Evolutionary conservation across 495 filamentous ascomycete species (phyloP).

Genomic region (Lophiotrema nucula): DNA sequence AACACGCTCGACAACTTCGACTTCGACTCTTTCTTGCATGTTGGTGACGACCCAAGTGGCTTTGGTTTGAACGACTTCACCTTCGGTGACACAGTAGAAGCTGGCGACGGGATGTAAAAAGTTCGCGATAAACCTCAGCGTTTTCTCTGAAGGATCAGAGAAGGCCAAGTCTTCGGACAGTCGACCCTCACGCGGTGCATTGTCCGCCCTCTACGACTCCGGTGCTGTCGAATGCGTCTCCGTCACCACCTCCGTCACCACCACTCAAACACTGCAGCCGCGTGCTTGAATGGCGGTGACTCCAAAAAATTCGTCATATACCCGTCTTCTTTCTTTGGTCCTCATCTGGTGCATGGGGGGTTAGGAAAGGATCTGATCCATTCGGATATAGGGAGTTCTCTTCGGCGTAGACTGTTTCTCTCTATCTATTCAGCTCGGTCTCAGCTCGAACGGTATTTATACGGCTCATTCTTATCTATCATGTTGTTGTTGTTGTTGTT

Average conservation of each 20-base stretch:
- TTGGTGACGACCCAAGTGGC: conserved; percentile 48
- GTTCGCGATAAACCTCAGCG: neutral
- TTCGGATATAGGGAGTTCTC: no score
- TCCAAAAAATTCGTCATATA: neutral
- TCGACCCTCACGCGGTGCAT: no score
- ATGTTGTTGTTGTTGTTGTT: no score
- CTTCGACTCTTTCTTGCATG: conserved; percentile 87
- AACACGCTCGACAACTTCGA: conserved; percentile 91
- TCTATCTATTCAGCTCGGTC: no score
- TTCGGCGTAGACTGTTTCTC: no score
- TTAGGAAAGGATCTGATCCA: no score
- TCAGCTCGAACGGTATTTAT: no score
- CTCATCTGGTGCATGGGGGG: no score
- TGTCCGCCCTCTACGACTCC: no score
- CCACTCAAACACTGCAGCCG: neutral
- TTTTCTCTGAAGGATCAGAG: neutral
- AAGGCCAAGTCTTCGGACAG: neutral
- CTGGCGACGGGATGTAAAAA: conserved; percentile 23
- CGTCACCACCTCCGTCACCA: neutral
- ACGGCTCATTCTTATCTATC: no score
- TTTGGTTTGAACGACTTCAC: conserved; percentile 46
- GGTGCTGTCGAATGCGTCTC: neutral
- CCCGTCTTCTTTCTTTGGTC: neutral
- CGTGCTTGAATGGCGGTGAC: neutral
- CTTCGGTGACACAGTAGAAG: conserved; percentile 44